Evolutionary conservation across 2,329 filamentous ascomycete species (phyloP).

Genomic region (Aureobasidium uvarum): DNA sequence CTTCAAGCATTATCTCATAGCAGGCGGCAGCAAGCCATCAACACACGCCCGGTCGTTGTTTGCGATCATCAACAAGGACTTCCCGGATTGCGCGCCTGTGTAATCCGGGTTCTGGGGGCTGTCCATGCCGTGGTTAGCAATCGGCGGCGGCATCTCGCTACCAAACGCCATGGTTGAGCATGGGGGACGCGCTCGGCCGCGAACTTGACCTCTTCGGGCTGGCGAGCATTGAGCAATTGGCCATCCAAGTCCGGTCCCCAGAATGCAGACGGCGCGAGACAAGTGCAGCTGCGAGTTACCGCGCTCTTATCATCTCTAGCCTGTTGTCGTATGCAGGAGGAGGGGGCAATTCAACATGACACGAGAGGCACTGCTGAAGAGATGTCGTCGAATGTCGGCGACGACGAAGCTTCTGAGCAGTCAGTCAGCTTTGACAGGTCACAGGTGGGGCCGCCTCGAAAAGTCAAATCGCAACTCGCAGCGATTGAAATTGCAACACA

Average conservation of each 20-base stretch:
- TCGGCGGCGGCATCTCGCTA: constrained; percentile 24
- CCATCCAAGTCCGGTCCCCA: constrained; percentile 1
- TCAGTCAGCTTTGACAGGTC: constrained; percentile 22
- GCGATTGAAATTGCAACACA: constrained; percentile 25
- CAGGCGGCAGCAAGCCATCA: constrained; percentile 13
- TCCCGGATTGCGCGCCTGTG: constrained; percentile 24
- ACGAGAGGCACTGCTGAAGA: constrained; percentile 15
- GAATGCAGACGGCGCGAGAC: constrained; percentile 7
- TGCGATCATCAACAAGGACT: constrained; percentile 24
- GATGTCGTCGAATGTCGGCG: constrained; percentile 12
- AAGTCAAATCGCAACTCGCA: constrained; percentile 13
- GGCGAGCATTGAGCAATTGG: constrained; percentile 17
- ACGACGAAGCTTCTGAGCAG: constrained; percentile 14
- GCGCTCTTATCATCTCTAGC: constrained; percentile 9
- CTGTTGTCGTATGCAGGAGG: constrained; percentile 17
- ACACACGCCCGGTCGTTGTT: constrained; percentile 25
- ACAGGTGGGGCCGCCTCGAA: constrained; percentile 19
- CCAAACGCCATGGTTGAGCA: constrained; percentile 21
- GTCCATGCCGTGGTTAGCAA: constrained; percentile 23
- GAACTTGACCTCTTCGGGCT: constrained; percentile 19
- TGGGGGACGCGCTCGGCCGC: constrained; percentile 24
- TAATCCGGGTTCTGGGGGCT: constrained; percentile 25
- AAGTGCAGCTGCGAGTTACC: constrained; percentile 16
- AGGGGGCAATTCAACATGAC: constrained; percentile 8
- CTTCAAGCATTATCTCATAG: constrained; percentile 19